A percentile compares a stretch with the other conserved stretches of the same genome.
These are phyloP conservation scores for Taphrina pruni DNA, from an alignment of 1,139 yeast genomes.

Conservation along the genomic window DNA sequence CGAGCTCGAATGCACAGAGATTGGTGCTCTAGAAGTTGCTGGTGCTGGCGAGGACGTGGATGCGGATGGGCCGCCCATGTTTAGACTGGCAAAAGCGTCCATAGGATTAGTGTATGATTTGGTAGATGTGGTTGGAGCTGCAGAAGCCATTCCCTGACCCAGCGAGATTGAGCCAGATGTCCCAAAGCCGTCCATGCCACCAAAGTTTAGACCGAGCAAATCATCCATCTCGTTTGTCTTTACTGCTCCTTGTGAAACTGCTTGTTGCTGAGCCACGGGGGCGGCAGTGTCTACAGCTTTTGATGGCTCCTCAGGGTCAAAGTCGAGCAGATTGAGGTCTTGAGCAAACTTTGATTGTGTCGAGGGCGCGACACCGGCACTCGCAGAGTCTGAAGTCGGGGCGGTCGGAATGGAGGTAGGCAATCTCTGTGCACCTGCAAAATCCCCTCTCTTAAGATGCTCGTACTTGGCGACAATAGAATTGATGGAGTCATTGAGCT, in stretches of 20 bases:
- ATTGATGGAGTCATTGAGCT: conserved; percentile 78
- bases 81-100: conserved; percentile 35
- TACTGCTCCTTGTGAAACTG: conserved; percentile 12
- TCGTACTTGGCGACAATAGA: conserved; percentile 70
- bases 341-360: conserved; percentile 37
- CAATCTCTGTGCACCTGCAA: conserved; percentile 60
- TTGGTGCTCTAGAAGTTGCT: conserved; percentile 3
- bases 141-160: conserved; percentile 14
- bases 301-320: conserved; percentile 31
- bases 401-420: conserved; percentile 49
- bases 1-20: conserved; percentile 13
- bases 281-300: conserved; percentile 16
- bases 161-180: conserved; percentile 35
- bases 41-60: background rate
- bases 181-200: conserved; percentile 37
- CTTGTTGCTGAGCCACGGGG: conserved; percentile 17
- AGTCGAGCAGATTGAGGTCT: conserved; percentile 39
- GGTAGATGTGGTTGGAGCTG: conserved; percentile 2
- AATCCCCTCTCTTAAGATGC: conserved; percentile 68
- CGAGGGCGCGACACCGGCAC: conserved; percentile 7
- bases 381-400: background rate
- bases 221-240: conserved; percentile 38
- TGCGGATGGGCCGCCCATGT: conserved; percentile 7
- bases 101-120: conserved; percentile 15
- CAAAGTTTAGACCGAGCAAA: conserved; percentile 34